These are phyloP conservation scores for Zygoascus tannicola DNA, from an alignment of 805 yeast genomes.

Conservation along the genomic window DNA sequence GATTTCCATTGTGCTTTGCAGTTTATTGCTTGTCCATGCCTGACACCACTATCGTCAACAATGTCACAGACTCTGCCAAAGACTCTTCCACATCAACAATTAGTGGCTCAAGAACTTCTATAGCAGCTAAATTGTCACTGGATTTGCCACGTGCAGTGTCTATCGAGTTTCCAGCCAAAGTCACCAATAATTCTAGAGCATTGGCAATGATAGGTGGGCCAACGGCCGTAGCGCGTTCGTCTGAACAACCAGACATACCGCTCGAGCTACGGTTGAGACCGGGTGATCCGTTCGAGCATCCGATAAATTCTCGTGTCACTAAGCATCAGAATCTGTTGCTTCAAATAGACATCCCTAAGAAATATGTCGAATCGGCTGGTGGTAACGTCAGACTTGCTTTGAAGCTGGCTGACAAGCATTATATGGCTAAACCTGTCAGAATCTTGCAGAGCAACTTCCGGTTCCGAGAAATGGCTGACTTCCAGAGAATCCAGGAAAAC, in stretches of 20 bases:
- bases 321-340: slow-evolving; percentile 25
- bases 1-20: too few species aligned
- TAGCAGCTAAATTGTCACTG: slow-evolving; percentile 48
- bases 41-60: too few species aligned
- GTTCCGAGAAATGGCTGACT: slow-evolving; percentile 82
- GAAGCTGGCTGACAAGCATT: slow-evolving; percentile 44
- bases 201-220: slow-evolving; percentile 42
- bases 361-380: slow-evolving; percentile 19
- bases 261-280: slow-evolving; percentile 31
- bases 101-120: too few species aligned
- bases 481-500: slow-evolving; percentile 59
- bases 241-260: slow-evolving; percentile 25
- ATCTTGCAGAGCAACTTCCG: slow-evolving; percentile 59
- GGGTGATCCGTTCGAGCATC: slow-evolving; percentile 37
- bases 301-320: slow-evolving; percentile 32
- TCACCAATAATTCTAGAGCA: slow-evolving; percentile 39
- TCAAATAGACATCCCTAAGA: slow-evolving; percentile 25
- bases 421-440: slow-evolving; percentile 51
- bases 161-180: slow-evolving; percentile 70
- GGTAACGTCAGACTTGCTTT: slow-evolving; percentile 52
- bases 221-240: slow-evolving; percentile 25
- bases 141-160: slow-evolving; percentile 69
- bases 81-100: too few species aligned
- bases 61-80: too few species aligned
- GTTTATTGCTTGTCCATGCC: not conserved